phyloP scores from a whole-genome alignment of 345 rosid genomes.

The Garcia nutans region DNA sequence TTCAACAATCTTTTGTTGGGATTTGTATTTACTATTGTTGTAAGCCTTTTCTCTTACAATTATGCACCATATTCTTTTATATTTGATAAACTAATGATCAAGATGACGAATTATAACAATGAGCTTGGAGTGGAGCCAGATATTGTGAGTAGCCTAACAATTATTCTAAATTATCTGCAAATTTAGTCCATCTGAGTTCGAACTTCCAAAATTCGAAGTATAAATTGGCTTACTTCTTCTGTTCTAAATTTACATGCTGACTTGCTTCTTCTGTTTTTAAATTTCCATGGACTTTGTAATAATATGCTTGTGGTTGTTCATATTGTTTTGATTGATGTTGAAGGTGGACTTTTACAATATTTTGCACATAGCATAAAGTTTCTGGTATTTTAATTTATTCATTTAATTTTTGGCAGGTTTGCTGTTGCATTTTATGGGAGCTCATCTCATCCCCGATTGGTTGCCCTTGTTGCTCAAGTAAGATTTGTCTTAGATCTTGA shows the following conservation, averaged over 20 bases:
- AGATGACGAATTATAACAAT: not conserved
- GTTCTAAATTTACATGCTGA: not conserved
- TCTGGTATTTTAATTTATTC: not conserved
- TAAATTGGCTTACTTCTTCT: not conserved
- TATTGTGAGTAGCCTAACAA: not conserved
- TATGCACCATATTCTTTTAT: not conserved
- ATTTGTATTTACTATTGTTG: not conserved
- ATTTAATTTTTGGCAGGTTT: constrained; percentile 43
- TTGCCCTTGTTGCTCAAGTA: constrained; percentile 92
- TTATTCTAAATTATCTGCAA: not conserved
- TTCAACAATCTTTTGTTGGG: not conserved
- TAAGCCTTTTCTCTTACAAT: not conserved
- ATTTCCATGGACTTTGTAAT: not conserved
- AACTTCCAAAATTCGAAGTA: not conserved
- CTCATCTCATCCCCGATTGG: constrained; percentile 66
- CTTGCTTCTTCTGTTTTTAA: too few relatives aligned
- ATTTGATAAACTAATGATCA: not conserved
- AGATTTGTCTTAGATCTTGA: constrained; percentile 18
- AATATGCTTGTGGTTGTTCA: not conserved
- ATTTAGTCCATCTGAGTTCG: not conserved
- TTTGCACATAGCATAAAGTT: not conserved
- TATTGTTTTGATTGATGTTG: not conserved
- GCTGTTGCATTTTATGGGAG: constrained; percentile 81
- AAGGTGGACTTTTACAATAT: not conserved
- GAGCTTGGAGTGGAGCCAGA: not conserved